Conservation (phyloP, 768 basidiomycete genomes). For the Amanita phalloides region DNA sequence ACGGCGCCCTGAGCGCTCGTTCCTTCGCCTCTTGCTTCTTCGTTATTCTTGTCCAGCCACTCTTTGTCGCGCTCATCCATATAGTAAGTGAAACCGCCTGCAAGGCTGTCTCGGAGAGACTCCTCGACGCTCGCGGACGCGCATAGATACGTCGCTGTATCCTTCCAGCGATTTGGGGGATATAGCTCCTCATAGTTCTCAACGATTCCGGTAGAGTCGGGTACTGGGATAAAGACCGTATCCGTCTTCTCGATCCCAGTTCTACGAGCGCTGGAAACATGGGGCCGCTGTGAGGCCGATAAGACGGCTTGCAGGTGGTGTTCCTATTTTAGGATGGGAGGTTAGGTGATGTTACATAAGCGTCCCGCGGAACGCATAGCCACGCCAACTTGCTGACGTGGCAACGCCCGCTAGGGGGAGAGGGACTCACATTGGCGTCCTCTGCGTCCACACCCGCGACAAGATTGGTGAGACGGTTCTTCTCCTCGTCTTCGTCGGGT, state of each 20-base stretch:
- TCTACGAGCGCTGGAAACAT: constrained; percentile 17
- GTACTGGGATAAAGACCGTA: constrained; percentile 82
- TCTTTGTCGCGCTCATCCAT: constrained; percentile 96
- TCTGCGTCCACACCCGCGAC: constrained; percentile 88
- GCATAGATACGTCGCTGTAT: constrained; percentile 68
- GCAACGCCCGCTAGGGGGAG: constrained; percentile 19
- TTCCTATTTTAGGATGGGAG: constrained; percentile 26
- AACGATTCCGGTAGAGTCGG: constrained; percentile 76
- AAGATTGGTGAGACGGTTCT: constrained; percentile 58
- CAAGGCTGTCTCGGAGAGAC: constrained; percentile 43
- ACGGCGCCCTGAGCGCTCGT: constrained; percentile 68
- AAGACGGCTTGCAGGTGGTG: constrained; percentile 43
- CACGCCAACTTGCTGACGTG: constrained; percentile 32
- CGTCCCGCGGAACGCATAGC: constrained; percentile 40
- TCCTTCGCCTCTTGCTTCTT: constrained; percentile 76
- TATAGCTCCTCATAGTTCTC: constrained; percentile 75
- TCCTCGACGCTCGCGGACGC: constrained; percentile 87
- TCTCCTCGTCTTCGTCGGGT: constrained; percentile 83
- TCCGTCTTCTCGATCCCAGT: constrained; percentile 21
- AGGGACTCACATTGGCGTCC: constrained; percentile 79
- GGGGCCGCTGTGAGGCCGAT: constrained; percentile 30
- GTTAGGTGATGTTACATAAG: constrained; percentile 28
- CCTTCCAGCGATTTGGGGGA: constrained; percentile 55
- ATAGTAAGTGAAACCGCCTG: constrained; percentile 75
- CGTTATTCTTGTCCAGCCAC: constrained; percentile 91